Percentiles rank a stretch among this genome's conserved stretches.
Conservation (phyloP, 2,329 filamentous ascomycete genomes). For the Fusarium sp. region DNA sequence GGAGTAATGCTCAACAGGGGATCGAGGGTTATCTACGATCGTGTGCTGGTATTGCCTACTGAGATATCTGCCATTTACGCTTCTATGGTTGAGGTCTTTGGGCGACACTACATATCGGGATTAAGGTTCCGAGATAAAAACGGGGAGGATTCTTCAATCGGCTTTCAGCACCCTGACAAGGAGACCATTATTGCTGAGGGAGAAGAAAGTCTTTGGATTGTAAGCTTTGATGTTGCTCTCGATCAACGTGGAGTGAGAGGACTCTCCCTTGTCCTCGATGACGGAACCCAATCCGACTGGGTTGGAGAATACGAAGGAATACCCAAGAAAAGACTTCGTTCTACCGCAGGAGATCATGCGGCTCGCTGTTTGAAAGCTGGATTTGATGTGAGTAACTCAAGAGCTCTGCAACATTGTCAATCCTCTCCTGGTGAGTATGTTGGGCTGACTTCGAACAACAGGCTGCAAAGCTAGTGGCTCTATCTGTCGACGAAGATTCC, state of each 20-base stretch:
- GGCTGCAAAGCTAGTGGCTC: neutral
- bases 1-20: neutral
- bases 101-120: neutral
- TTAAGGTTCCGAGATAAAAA: neutral
- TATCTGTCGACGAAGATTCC: neutral
- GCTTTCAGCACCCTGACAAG: neutral
- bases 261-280: neutral
- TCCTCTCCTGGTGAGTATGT: too few relatives aligned
- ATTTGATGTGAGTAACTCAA: slow-evolving; percentile 1
- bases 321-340: neutral
- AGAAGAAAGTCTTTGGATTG: neutral
- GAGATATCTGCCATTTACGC: neutral
- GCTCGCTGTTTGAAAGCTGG: neutral
- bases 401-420: neutral
- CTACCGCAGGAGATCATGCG: fast-evolving
- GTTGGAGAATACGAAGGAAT: neutral
- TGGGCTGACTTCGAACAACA: neutral
- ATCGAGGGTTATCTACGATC: neutral
- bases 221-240: neutral
- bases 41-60: neutral
- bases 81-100: neutral
- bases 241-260: slow-evolving; percentile 2
- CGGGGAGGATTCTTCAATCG: neutral
- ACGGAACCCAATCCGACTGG: neutral
- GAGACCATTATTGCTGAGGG: neutral